Evolutionary conservation across 441 rosid genomes (phyloP).

Genomic region (Dalechampia spathulata): DNA sequence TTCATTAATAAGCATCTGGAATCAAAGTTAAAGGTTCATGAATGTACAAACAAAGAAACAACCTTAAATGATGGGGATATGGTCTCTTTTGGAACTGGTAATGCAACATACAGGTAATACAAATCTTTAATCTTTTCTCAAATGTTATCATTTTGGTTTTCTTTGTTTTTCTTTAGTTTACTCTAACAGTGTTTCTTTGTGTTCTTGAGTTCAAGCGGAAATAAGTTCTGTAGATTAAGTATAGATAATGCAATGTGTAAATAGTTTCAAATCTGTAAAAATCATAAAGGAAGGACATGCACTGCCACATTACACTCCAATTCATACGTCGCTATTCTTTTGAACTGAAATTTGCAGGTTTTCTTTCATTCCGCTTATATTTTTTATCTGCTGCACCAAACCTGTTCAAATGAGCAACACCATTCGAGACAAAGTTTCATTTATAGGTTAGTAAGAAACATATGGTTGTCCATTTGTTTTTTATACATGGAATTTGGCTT

Average conservation of each 20-base stretch:
- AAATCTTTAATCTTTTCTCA: no score
- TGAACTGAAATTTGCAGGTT: constrained; percentile 43
- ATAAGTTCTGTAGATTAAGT: background rate
- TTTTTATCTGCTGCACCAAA: constrained; percentile 41
- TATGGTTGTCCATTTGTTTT: background rate
- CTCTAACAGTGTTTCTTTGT: background rate
- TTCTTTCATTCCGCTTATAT: constrained; percentile 46
- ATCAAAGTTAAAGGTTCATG: constrained; percentile 50
- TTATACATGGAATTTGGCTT: background rate
- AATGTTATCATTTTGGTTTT: no score
- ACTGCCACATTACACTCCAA: background rate
- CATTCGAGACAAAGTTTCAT: constrained; percentile 48
- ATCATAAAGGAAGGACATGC: no score
- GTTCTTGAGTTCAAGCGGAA: background rate
- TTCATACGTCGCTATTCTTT: background rate
- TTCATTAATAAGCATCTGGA: constrained; percentile 42
- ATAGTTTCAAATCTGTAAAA: no score
- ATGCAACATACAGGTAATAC: constrained; percentile 82
- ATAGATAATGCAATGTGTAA: no score
- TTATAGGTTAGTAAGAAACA: constrained; percentile 54
- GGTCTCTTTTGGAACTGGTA: constrained; percentile 79
- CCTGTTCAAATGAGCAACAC: constrained; percentile 27
- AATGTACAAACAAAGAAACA: constrained; percentile 52
- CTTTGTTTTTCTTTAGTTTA: no score
- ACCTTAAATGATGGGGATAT: constrained; percentile 60